Conservation (phyloP, 2,329 filamentous ascomycete genomes). For the Apiospora malaysiana region DNA sequence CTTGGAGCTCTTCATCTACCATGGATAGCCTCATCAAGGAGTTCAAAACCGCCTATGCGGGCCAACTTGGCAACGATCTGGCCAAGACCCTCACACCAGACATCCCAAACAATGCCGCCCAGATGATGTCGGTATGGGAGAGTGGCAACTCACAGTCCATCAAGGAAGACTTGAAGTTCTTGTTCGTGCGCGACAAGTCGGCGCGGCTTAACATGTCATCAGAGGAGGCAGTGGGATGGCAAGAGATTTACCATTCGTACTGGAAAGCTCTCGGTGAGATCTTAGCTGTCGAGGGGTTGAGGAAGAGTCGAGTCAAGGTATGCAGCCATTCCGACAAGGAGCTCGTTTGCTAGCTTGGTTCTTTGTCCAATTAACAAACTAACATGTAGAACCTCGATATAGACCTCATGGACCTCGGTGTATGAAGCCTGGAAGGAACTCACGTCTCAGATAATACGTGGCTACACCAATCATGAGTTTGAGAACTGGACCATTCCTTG, state of each 20-base stretch:
- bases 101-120: constrained; percentile 66
- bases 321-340: constrained; percentile 12
- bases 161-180: constrained; percentile 73
- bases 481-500: constrained; percentile 93
- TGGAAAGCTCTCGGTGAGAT: constrained; percentile 84
- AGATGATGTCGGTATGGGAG: constrained; percentile 73
- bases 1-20: constrained; percentile 26
- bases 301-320: constrained; percentile 40
- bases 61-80: constrained; percentile 73
- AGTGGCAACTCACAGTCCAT: constrained; percentile 71
- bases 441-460: constrained; percentile 76
- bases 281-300: constrained; percentile 65
- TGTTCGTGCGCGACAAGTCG: constrained; percentile 67
- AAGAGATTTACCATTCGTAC: constrained; percentile 81
- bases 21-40: constrained; percentile 79
- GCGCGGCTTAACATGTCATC: constrained; percentile 61
- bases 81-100: constrained; percentile 78
- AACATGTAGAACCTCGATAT: constrained; percentile 21
- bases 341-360: not conserved
- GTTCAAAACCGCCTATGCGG: constrained; percentile 72
- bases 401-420: constrained; percentile 76
- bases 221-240: constrained; percentile 80
- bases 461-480: constrained; percentile 78
- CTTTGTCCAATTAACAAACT: constrained; percentile 15
- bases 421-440: constrained; percentile 92